A percentile compares a stretch with the other conserved stretches of the same genome.
These are phyloP conservation scores for Solanum commersonii DNA, from an alignment of 257 asterid species.

Conservation along the genomic window DNA sequence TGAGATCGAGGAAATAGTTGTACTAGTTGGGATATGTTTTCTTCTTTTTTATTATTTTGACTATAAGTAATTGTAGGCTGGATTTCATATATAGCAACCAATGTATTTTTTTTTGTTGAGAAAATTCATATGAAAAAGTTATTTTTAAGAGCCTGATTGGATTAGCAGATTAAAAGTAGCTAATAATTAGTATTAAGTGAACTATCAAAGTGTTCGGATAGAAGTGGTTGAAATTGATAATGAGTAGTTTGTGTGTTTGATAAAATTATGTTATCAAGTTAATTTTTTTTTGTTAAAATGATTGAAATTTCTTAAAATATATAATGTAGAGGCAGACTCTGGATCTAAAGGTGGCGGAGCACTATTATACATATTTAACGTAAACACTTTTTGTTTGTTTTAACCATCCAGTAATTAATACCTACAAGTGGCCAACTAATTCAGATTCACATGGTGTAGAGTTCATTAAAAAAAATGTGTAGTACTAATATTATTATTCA, in stretches of 20 bases:
- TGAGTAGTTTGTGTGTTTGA: background rate
- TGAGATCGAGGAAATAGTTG: background rate
- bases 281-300: background rate
- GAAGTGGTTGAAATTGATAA: background rate
- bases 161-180: background rate
- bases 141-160: background rate
- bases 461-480: background rate
- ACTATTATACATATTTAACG: background rate
- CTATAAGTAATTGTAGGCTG: too few species aligned
- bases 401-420: too few species aligned
- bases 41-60: too few species aligned
- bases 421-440: background rate
- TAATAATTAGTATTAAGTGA: background rate
- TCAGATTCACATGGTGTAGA: fast-evolving
- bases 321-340: background rate
- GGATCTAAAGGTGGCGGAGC: background rate
- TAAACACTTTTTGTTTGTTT: background rate
- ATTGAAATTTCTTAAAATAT: background rate
- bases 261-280: background rate
- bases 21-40: background rate
- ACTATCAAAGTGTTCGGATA: background rate
- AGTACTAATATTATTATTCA: too few species aligned
- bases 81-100: too few species aligned
- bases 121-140: background rate
- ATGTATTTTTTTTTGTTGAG: too few species aligned